Evolutionary conservation across 2,329 filamentous ascomycete species (phyloP), one percentile per base, ranked within the genome.

Genomic region (Didymella sp.): DNA sequence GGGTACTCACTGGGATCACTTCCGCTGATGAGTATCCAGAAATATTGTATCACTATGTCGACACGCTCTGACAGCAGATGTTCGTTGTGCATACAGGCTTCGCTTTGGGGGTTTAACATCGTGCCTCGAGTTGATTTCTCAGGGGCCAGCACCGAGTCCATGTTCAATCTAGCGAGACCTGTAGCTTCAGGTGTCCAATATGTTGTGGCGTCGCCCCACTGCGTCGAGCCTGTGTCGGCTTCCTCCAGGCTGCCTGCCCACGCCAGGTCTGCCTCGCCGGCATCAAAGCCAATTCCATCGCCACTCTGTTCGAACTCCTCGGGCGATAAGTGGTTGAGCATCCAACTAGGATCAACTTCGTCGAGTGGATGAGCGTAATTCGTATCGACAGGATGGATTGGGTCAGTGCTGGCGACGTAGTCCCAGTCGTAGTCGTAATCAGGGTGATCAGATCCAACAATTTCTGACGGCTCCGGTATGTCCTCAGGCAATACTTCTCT

Each of bases 401-500:
- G 64, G 48, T 71, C 69, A 1, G 61, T 67, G 28, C 63, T 68
- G 2, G 51, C 64, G 6, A 60, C 33, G 35, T 63, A 68, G 9
- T 65, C 49, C 1, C 58, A 64, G 21, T 70, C 64, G 9, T 67
- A 68, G 2, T 63, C 49, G 4, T 59, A 38, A 4, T 45, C 57
- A 6, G 44, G 44, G 1, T 61, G 38, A 15, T 15, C 25, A 50
- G 56, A 52, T 4, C 43, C 25, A 28, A 51, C 48, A 15, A 47
- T 8, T 2, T 28, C n/a, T 4, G 38, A 17, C 2, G 11, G 28
- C 2, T 61, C 45, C 1, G 54, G 42, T 8, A 72, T 42, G 9
- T 73, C 68, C 15, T 69, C 61, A 0, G 59, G 61, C 1, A 27
- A 45, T 9, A 72, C 53, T 47, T 72, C 67, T 3, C 48, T 33